Conservation (phyloP, 331 rosid species). For the Spiraea crenata region DNA sequence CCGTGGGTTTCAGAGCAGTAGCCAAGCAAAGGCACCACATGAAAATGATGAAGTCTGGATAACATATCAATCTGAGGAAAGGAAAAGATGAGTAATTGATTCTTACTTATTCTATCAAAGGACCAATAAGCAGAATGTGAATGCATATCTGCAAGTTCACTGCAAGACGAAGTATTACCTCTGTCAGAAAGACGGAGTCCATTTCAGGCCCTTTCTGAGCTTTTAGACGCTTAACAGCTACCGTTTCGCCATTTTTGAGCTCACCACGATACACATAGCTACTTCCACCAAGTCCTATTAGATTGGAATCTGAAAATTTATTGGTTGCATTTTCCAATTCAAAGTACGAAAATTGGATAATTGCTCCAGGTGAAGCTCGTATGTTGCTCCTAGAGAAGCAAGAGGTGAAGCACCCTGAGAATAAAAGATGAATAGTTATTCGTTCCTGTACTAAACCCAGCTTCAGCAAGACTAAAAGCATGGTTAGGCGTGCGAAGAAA, state of each 20-base stretch:
- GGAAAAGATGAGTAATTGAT: slow-evolving; percentile 1
- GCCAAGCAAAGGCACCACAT: slow-evolving; percentile 88
- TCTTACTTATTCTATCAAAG: background rate
- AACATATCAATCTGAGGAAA: slow-evolving; percentile 78
- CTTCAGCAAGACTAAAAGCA: background rate
- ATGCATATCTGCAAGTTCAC: slow-evolving; percentile 3
- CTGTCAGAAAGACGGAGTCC: slow-evolving; percentile 68
- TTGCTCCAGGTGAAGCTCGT: slow-evolving; percentile 57
- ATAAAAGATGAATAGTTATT: slow-evolving; percentile 9
- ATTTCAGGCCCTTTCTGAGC: slow-evolving; percentile 64
- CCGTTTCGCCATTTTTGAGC: slow-evolving; percentile 60
- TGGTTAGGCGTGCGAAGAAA: background rate
- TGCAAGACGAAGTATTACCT: slow-evolving; percentile 47
- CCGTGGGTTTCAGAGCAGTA: slow-evolving; percentile 83
- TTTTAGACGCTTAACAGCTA: slow-evolving; percentile 81
- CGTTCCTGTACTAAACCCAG: background rate
- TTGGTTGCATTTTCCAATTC: slow-evolving; percentile 83
- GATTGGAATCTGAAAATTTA: slow-evolving; percentile 69
- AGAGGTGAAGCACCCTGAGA: slow-evolving; percentile 77
- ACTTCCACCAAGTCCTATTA: slow-evolving; percentile 87
- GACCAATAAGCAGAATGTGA: background rate
- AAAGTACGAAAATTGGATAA: slow-evolving; percentile 67
- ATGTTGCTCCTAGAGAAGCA: slow-evolving; percentile 52
- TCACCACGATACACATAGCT: slow-evolving; percentile 86
- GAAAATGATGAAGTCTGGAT: slow-evolving; percentile 91